These are phyloP conservation scores for Naganishia sp. DNA, from an alignment of 1,284 basidiomycete species.

Conservation along the genomic window DNA sequence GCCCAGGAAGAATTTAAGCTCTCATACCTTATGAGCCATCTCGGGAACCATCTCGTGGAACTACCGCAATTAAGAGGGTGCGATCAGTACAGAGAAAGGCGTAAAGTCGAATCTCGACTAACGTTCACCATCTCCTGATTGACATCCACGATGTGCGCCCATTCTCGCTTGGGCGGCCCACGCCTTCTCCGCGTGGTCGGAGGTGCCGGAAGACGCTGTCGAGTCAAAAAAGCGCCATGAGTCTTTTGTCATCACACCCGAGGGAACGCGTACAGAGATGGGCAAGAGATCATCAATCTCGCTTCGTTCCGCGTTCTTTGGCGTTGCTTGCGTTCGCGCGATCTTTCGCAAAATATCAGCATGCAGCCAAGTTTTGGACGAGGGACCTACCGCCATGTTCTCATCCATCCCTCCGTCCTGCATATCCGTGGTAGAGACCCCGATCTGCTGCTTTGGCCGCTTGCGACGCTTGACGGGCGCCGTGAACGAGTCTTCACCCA, in stretches of 20 bases:
- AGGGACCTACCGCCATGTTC: constrained; percentile 36
- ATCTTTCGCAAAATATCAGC: no score
- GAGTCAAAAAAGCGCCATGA: constrained; percentile 30
- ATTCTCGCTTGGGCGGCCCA: constrained; percentile 76
- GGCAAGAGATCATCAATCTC: constrained; percentile 83
- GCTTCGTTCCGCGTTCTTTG: constrained; percentile 36
- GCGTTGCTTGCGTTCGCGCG: background rate
- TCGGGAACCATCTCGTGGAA: constrained; percentile 56
- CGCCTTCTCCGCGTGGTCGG: constrained; percentile 44
- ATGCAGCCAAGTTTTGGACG: no score
- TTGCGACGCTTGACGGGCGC: constrained; percentile 46
- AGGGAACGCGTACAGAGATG: constrained; percentile 61
- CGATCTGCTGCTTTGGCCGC: constrained; percentile 42
- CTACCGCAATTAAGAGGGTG: constrained; percentile 47
- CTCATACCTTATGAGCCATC: constrained; percentile 50
- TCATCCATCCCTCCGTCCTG: constrained; percentile 24
- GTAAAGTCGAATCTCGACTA: constrained; percentile 24
- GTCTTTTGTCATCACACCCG: background rate
- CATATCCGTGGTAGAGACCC: constrained; percentile 16
- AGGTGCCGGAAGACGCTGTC: constrained; percentile 51
- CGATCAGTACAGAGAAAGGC: constrained; percentile 20
- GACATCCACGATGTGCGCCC: constrained; percentile 96
- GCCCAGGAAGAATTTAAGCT: no score
- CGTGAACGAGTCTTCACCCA: constrained; percentile 45
- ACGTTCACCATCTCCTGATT: constrained; percentile 81